A percentile compares a stretch with the other conserved stretches of the same genome.
phyloP scores from a whole-genome alignment of 352 stramenopile species.

The Stramenopiles sp. region DNA sequence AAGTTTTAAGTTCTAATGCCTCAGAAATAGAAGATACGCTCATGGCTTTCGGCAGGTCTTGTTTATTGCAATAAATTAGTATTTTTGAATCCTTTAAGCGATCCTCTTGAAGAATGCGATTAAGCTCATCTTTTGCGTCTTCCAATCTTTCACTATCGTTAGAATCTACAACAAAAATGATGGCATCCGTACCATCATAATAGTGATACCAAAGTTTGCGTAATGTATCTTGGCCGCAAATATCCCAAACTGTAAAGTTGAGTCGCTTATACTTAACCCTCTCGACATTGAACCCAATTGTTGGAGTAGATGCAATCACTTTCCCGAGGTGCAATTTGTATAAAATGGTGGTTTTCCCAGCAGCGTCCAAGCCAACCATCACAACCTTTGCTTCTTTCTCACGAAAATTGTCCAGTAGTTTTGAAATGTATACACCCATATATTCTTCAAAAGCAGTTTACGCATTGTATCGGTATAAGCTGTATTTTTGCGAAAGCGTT shows the following conservation, averaged over 20 bases:
- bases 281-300: slow-evolving; percentile 98
- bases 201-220: slow-evolving; percentile 95
- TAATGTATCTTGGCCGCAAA: slow-evolving; percentile 97
- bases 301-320: slow-evolving; percentile 92
- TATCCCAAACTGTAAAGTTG: slow-evolving; percentile 96
- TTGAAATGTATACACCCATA: neutral
- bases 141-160: slow-evolving; percentile 95
- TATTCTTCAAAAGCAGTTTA: too few species aligned
- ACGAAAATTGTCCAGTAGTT: slow-evolving; percentile 26
- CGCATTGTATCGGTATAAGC: too few species aligned
- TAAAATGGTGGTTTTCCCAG: slow-evolving; percentile 98
- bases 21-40: too few species aligned
- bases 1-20: too few species aligned
- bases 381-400: slow-evolving; percentile 98
- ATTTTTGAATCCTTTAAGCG: slow-evolving; percentile 87
- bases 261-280: slow-evolving; percentile 99
- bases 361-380: slow-evolving; percentile 98
- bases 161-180: slow-evolving; percentile 99
- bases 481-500: too few species aligned
- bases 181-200: slow-evolving; percentile 97
- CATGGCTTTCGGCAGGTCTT: slow-evolving; percentile 96
- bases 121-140: slow-evolving; percentile 86
- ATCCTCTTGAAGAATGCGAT: slow-evolving; percentile 95
- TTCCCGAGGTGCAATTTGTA: slow-evolving; percentile 74
- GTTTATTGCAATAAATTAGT: slow-evolving; percentile 97